Evolutionary conservation across 371 early-diverging fungal genomes (phyloP).

Genomic region (Zopfochytrium polystomum): DNA sequence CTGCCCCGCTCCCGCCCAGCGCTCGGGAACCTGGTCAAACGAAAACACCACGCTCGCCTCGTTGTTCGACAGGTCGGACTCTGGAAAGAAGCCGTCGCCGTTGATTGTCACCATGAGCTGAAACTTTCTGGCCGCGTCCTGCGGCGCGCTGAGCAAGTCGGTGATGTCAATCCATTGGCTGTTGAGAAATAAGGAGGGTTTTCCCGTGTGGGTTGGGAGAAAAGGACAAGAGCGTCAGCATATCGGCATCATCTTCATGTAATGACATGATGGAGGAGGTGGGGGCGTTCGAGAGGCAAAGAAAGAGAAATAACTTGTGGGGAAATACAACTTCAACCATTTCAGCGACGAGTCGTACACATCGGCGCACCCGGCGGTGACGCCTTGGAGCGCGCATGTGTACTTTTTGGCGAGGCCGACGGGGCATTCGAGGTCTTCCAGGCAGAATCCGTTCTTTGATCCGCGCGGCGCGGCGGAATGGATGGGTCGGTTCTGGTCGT

Average conservation of each 20-base stretch:
- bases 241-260: not conserved
- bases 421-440: constrained; percentile 32
- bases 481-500: not conserved
- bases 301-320: too few relatives aligned
- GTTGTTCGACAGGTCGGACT: constrained; percentile 12
- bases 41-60: constrained; percentile 4
- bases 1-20: not conserved
- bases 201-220: too few relatives aligned
- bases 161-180: constrained; percentile 29
- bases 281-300: too few relatives aligned
- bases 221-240: not conserved
- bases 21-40: constrained; percentile 2
- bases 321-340: too few relatives aligned
- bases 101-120: constrained; percentile 28
- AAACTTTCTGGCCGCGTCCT: not conserved
- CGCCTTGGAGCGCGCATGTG: constrained; percentile 35
- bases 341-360: constrained; percentile 33
- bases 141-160: constrained; percentile 2
- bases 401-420: constrained; percentile 17
- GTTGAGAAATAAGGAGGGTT: not conserved
- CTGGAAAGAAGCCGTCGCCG: constrained; percentile 30
- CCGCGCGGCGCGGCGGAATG: constrained; percentile 17
- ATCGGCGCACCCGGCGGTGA: constrained; percentile 32
- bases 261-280: too few relatives aligned
- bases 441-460: constrained; percentile 41